A percentile compares a stretch with the other conserved stretches of the same genome.
Evolutionary conservation across 306 rosid genomes (phyloP).

Genomic region (Medicago truncatula): MtrunA17r5.0-ANR NC_053042.1:49484501-49485000

Average conservation of each 20-base stretch:
- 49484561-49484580: neutral
- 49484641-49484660: neutral
- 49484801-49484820: neutral
- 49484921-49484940: too few species aligned
- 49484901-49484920: too few species aligned
- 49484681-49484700: neutral
- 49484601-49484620: neutral
- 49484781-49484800: neutral
- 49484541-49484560: constrained; percentile 7
- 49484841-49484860: too few species aligned
- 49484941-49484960: too few species aligned
- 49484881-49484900: too few species aligned
- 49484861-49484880: too few species aligned
- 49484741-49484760: neutral
- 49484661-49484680: neutral
- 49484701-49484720: neutral
- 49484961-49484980: too few species aligned
- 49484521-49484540: constrained; percentile 57
- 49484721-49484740: neutral
- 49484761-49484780: neutral
- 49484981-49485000: too few species aligned
- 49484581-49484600: neutral
- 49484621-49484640: neutral
- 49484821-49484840: neutral
- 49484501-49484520: constrained; percentile 54